phyloP scores from a whole-genome alignment of 2,329 filamentous ascomycete species.

The Pseudogymnoascus sp. region DNA sequence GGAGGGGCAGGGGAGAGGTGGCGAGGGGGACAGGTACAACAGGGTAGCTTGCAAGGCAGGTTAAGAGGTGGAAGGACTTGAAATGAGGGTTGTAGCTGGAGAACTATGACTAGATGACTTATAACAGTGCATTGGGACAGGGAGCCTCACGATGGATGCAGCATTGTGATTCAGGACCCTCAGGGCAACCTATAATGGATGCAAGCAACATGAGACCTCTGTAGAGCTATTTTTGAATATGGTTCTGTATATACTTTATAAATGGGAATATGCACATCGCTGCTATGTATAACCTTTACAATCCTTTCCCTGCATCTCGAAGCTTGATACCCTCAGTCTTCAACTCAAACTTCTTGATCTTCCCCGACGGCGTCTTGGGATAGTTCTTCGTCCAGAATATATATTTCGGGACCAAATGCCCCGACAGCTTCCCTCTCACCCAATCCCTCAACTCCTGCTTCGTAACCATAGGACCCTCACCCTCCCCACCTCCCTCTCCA shows the following conservation, averaged over 20 bases:
- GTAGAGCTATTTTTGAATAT: background rate
- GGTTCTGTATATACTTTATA: background rate
- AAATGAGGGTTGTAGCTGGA: background rate
- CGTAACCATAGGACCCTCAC: conserved; percentile 34
- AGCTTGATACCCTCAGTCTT: conserved; percentile 55
- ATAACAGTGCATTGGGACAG: background rate
- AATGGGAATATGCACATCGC: background rate
- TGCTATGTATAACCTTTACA: background rate
- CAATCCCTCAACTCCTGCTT: conserved; percentile 59
- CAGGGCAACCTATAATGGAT: too few species aligned
- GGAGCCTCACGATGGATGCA: background rate
- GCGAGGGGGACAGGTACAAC: background rate
- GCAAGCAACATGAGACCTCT: background rate
- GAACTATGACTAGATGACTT: background rate
- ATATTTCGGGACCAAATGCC: conserved; percentile 78
- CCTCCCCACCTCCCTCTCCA: conserved; percentile 17
- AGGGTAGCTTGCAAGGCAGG: background rate
- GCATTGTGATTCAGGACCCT: background rate
- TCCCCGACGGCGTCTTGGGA: conserved; percentile 92
- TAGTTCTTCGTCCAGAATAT: conserved; percentile 84
- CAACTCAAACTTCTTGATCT: conserved; percentile 92
- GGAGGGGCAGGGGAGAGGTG: background rate
- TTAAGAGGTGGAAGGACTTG: background rate
- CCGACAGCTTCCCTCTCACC: conserved; percentile 62
- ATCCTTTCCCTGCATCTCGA: conserved; percentile 25